phyloP scores from a whole-genome alignment of 129 eudicot genomes.

The Ambrosia artemisiifolia region DNA sequence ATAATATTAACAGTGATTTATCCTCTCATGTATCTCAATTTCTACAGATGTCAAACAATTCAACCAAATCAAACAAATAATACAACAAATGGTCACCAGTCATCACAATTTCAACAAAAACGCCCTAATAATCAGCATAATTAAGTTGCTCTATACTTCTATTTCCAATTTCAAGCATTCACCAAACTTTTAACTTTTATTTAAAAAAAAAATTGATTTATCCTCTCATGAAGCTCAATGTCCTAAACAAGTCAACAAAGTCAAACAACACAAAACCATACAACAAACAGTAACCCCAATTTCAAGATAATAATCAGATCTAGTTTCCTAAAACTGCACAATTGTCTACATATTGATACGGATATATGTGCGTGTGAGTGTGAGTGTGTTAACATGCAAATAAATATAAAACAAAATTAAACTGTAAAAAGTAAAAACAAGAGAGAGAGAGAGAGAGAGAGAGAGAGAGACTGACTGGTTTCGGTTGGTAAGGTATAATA shows the following conservation, averaged over 20 bases:
- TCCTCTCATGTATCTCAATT: neutral
- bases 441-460: constrained; percentile 12
- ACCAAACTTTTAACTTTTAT: too few species aligned
- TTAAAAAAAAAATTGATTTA: too few species aligned
- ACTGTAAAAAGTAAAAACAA: neutral
- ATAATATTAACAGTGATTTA: neutral
- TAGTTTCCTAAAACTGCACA: constrained; percentile 9
- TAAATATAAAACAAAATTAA: neutral
- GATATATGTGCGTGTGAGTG: neutral
- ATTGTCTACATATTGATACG: neutral
- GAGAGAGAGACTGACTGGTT: constrained; percentile 21
- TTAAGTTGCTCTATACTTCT: too few species aligned
- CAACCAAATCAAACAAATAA: neutral
- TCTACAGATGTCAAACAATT: constrained; percentile 9
- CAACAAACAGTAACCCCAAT: too few species aligned
- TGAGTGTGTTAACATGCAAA: constrained; percentile 8
- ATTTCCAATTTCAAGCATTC: too few species aligned
- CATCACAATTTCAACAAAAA: neutral
- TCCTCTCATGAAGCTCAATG: too few species aligned
- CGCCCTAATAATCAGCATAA: too few species aligned
- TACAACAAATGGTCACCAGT: neutral
- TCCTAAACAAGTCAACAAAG: too few species aligned
- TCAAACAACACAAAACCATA: too few species aligned
- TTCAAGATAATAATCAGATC: neutral
- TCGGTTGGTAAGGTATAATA: neutral